phyloP scores from a whole-genome alignment of 1,284 basidiomycete genomes.

The Cerrena zonata region DNA sequence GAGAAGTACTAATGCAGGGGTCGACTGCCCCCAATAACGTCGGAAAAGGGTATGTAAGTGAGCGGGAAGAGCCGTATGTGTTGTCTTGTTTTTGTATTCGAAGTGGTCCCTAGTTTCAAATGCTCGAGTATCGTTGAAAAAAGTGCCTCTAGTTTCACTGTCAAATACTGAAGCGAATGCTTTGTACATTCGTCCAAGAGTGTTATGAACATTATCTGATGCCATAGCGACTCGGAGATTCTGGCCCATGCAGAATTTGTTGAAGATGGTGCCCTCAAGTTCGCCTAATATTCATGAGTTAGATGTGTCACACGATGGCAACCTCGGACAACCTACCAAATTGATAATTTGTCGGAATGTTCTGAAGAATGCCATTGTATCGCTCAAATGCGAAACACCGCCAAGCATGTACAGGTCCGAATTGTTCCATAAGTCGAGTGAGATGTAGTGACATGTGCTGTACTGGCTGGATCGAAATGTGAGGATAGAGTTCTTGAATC shows the following conservation, averaged over 20 bases:
- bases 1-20: not conserved
- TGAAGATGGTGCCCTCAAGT: conserved; percentile 1
- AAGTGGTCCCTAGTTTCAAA: not conserved
- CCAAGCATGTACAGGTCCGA: conserved; percentile 24
- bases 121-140: not conserved
- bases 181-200: not conserved
- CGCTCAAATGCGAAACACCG: conserved; percentile 22
- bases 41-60: too few species aligned
- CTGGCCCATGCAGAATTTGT: conserved; percentile 3
- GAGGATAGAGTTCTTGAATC: conserved; percentile 12
- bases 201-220: not conserved
- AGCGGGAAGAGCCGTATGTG: too few species aligned
- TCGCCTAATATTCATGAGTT: not conserved
- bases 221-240: conserved; percentile 2
- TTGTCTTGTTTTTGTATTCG: not conserved
- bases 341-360: conserved; percentile 10
- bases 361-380: conserved; percentile 12
- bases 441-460: conserved; percentile 25
- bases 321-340: not conserved
- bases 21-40: too few species aligned
- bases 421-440: conserved; percentile 14
- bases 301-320: not conserved
- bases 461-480: conserved; percentile 12
- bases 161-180: not conserved
- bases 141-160: not conserved